Conservation (phyloP, 495 filamentous ascomycete genomes). For the Penicillium pulvis region DNA sequence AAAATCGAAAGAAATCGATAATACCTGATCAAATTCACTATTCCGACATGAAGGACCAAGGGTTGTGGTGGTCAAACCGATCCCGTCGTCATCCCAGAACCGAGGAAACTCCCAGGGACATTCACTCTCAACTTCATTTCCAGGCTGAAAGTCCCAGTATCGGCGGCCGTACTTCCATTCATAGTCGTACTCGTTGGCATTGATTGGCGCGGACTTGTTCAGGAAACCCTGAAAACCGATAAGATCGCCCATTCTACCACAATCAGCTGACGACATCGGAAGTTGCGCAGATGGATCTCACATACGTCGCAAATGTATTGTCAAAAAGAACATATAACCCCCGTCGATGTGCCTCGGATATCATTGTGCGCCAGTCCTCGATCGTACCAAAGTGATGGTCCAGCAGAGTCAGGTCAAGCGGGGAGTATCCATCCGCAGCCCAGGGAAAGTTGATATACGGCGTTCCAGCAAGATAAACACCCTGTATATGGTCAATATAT, state of each 20-base stretch:
- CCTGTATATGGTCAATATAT: slow-evolving; percentile 34
- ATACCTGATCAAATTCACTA: slow-evolving; percentile 64
- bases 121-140: slow-evolving; percentile 44
- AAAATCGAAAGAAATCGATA: slow-evolving; percentile 4
- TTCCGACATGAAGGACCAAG: slow-evolving; percentile 53
- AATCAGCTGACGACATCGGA: not conserved
- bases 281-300: slow-evolving; percentile 10
- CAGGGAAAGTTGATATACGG: slow-evolving; percentile 71
- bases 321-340: slow-evolving; percentile 75
- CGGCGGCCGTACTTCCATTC: slow-evolving; percentile 57
- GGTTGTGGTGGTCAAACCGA: slow-evolving; percentile 10
- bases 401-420: slow-evolving; percentile 68
- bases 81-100: slow-evolving; percentile 68
- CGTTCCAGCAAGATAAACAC: slow-evolving; percentile 69
- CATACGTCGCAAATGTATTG: slow-evolving; percentile 72
- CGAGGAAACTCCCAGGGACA: slow-evolving; percentile 60
- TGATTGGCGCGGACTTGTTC: slow-evolving; percentile 64
- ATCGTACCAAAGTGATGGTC: slow-evolving; percentile 69
- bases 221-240: slow-evolving; percentile 68
- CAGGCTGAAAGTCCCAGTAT: slow-evolving; percentile 65
- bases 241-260: slow-evolving; percentile 59
- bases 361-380: slow-evolving; percentile 60
- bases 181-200: slow-evolving; percentile 53
- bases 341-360: slow-evolving; percentile 63
- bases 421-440: slow-evolving; percentile 66